Evolutionary conservation across 1,284 basidiomycete species (phyloP), one percentile per base, ranked within the genome.

Genomic region (Xanthoconium separans): DNA sequence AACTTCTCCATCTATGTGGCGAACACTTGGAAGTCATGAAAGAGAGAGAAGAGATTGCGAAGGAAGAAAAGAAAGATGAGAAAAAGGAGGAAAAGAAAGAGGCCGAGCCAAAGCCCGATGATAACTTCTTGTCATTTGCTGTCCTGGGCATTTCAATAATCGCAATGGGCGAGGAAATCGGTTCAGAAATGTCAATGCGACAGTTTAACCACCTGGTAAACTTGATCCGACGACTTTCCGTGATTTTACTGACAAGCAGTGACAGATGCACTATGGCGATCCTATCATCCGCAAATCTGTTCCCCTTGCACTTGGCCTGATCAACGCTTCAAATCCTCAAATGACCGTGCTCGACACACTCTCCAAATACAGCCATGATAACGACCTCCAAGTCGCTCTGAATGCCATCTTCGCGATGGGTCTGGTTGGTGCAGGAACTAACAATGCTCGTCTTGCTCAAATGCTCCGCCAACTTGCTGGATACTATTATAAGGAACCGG

Each of bases 331-430:
- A 51, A 98, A 99, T 74, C 97, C 97, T 16, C 91, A 93, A 73
- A 82, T 98, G n/a, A 80, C 91, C 30, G 91, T 99, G 59, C 86
- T 99, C 61, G 97, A 99, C 73, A 98, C 95, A 1, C 85, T 99
- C 8, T 98, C 95, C n/a, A 98, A 97, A 72, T 99, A 99, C 77
- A 97, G 94, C 61, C 97, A 99, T 78, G 97, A 99, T 78, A 95
- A 91, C 66, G 97, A 99, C 73, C 86, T 98, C 36, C 83, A 87
- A 53, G 97, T 99, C 15, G 97, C 96, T 0, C 82, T 95, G 54
- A 99, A 98, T 67, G 93, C 97, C 27, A 99, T 99, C 72, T 89
- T 99, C 61, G 95, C 96, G 3, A 99, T 99, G 96, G 97, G 97
- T 64, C 81, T 99, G 18, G 91, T 99, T 49, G 97, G 97, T 33